Base-by-base conservation (phyloP, 495 filamentous ascomycete species). In the Ramalina intermedia region DNA sequence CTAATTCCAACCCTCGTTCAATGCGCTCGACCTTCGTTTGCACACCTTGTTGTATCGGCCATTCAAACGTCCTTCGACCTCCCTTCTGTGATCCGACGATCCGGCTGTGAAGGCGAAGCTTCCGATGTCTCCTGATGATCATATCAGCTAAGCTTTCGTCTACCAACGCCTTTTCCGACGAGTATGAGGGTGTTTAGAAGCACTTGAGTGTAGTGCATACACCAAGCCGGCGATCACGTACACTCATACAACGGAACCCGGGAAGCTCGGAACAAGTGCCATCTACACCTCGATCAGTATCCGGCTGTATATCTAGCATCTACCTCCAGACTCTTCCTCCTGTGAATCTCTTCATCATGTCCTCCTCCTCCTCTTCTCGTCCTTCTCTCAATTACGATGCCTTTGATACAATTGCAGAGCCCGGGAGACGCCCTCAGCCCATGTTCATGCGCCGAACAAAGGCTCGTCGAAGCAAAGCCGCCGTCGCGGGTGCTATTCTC, bases 401-500 rank as follows among this genome's bases (percentile, higher is more conserved):
- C 2, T 60, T 60, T 26, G 57, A 60, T 24, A 53, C 43, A 13
- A 55, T 60, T 21, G 35, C 51, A 9, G 57, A 60, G 29, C 57
- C 57, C 9, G 45, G 48, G 21, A 37, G 41, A 35, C 44, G 48
- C 20, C 37, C 52, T 14, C 54, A 47, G 24, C 55, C 57, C 4
- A 52, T 55, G 40, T 57, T 60, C 42, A 41, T 60, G 49, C 55
- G 57, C 14, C 49, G 55, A 33, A 44, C 55, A 8, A 57, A 53
- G 41, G 35, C 57, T 14, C 51, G 57, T 41, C 57, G 57, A 33
- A 53, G 52, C 37, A 57, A 37, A 40, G 53, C 51, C 4, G 46
- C 52, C 1, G 11, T 60, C 1, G 14, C 27, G 14, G 3, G 49
- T 14, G 44, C 55, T 21, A 12, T 57, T 2, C 12, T 49, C n/a